Conservation (phyloP, 1,284 basidiomycete genomes). For the Anthracocystis walkeri region DNA sequence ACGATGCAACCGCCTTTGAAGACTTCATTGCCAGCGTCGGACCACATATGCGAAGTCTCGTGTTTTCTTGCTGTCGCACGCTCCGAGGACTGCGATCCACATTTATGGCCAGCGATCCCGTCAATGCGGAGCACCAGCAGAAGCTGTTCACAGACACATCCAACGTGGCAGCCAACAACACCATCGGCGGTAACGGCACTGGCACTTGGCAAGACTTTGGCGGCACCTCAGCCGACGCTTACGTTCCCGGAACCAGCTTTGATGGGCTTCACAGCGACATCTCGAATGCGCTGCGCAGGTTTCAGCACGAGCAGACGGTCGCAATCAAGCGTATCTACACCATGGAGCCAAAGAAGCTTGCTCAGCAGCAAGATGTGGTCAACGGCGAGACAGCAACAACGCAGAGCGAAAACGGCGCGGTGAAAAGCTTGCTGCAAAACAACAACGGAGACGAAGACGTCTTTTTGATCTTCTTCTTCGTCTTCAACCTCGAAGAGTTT, state of each 20-base stretch:
- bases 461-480: conserved; percentile 65
- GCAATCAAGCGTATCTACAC: conserved; percentile 65
- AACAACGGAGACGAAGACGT: conserved; percentile 58
- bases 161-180: conserved; percentile 5
- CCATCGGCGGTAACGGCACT: conserved; percentile 18
- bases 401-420: background rate
- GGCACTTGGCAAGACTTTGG: conserved; percentile 30
- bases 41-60: conserved; percentile 64
- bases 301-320: conserved; percentile 62
- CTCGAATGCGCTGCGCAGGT: conserved; percentile 47
- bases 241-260: conserved; percentile 47
- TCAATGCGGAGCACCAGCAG: conserved; percentile 15
- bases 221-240: conserved; percentile 20
- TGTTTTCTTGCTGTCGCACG: conserved; percentile 59
- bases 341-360: conserved; percentile 53
- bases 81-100: conserved; percentile 49
- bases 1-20: conserved; percentile 46
- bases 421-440: conserved; percentile 19
- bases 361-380: conserved; percentile 5
- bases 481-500: conserved; percentile 66
- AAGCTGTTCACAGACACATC: conserved; percentile 9
- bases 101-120: conserved; percentile 35
- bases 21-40: conserved; percentile 59
- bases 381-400: background rate
- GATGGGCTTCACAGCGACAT: conserved; percentile 50